Base-by-base conservation (phyloP, 1,139 yeast genomes). In the Hansenula sp. region DNA sequence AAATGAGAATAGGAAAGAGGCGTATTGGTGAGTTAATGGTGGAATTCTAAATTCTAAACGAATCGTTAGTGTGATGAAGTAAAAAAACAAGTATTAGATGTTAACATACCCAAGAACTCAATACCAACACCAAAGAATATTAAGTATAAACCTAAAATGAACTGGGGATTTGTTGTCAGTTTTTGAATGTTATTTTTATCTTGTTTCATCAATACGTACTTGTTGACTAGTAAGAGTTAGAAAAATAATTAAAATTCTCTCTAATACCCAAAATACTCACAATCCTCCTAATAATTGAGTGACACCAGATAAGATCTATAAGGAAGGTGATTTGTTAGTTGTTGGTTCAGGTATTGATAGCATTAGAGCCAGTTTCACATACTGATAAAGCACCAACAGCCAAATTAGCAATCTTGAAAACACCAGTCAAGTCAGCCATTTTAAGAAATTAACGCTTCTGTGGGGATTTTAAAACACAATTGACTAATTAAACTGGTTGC, bases 1-100 rank as follows among this genome's bases (percentile, higher is more conserved):
- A 56, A 88, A 88, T 14, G 95, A 85, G 60, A 84, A 85, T 51
- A 85, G 68, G 55, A 89, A 88, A 2, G 95, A 84, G 17, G 84
- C 92, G 57, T 81, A 87, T 13, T 77, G 73, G 51, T 78, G 73
- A 10, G 89, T 76, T 50, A 79, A 77, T 2, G 86, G 75, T 5
- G 87, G 87, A 37, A 79, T 77, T 50, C 73, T 68, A 57, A 82
- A 81, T 56, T 83, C 90, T 60, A 53, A 21, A 7, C 26, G 20
- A 32, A 22, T 5, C 5, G 30, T 36, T 29, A 39, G 39, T 30
- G n/a, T n/a, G n/a, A 28, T 9, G 12, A 14, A 28, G 4, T 16
- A 6, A 16, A 6, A 22, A 16, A 3, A 4, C 6, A 2, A 16
- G 19, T 16, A 6, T 16, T 16, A 10, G 10, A 10, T 4, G 3